These are phyloP conservation scores for Globisporangium recalcitrans DNA, from an alignment of 352 stramenopile species.

Conservation along the genomic window DNA sequence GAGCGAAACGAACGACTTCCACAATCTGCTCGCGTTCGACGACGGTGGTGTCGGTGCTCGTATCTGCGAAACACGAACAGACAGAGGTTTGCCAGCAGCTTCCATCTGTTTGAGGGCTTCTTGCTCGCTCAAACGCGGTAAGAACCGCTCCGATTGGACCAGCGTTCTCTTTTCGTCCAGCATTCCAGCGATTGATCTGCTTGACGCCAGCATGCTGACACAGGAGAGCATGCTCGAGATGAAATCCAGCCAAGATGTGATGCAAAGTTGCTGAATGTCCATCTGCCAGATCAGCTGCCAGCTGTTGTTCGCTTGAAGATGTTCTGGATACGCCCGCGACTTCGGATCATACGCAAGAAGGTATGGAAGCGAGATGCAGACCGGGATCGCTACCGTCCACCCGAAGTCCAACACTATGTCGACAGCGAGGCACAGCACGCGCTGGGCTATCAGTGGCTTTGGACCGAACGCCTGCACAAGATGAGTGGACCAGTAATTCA, in stretches of 20 bases:
- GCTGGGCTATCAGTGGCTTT: constrained; percentile 17
- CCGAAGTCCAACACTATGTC: constrained; percentile 25
- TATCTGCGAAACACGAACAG: not conserved
- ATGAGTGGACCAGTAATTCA: constrained; percentile 21
- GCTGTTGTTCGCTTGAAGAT: not conserved
- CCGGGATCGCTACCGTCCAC: constrained; percentile 25
- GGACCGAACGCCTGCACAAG: constrained; percentile 16
- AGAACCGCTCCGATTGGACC: not conserved
- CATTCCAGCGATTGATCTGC: constrained; percentile 4
- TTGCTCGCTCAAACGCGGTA: constrained; percentile 1
- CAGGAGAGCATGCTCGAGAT: constrained; percentile 7
- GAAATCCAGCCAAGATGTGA: constrained; percentile 9
- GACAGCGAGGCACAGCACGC: constrained; percentile 21
- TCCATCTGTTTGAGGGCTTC: not conserved
- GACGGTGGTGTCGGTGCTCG: not conserved
- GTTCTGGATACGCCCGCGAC: not conserved
- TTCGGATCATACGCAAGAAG: constrained; percentile 5
- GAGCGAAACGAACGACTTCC: not conserved
- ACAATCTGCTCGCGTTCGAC: not conserved
- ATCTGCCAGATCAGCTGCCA: constrained; percentile 12
- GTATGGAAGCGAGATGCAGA: constrained; percentile 24
- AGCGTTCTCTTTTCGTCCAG: constrained; percentile 9
- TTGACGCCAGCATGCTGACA: constrained; percentile 11
- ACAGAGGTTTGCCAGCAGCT: not conserved
- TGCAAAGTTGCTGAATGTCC: constrained; percentile 13